Percentiles rank a stretch among this genome's conserved stretches.
phyloP scores from a whole-genome alignment of 768 basidiomycete genomes.

The Tephrocybe sp. region DNA sequence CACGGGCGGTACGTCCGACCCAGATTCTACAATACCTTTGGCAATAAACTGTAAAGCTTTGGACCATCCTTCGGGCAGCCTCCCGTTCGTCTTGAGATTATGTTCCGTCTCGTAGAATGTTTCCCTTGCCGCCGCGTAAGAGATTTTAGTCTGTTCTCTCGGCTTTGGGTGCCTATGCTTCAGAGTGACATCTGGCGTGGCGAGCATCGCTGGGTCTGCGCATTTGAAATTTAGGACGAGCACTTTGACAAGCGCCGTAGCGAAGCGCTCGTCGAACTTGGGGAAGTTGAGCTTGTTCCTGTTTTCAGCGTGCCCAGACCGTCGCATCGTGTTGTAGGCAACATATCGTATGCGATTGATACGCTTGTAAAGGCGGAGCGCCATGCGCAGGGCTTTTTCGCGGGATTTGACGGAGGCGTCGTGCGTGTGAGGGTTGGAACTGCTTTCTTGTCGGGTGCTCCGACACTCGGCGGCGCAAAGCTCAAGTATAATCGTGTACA shows the following conservation, averaged over 20 bases:
- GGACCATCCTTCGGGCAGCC: constrained; percentile 12
- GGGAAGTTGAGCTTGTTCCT: constrained; percentile 28
- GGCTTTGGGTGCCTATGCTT: neutral
- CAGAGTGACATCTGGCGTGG: neutral
- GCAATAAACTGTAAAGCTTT: constrained; percentile 14
- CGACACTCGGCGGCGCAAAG: constrained; percentile 46
- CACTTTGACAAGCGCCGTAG: constrained; percentile 56
- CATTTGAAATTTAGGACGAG: constrained; percentile 18
- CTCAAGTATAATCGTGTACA: constrained; percentile 73
- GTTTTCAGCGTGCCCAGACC: neutral
- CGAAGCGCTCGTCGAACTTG: constrained; percentile 61
- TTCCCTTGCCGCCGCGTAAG: neutral
- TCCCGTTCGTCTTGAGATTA: neutral
- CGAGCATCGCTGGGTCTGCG: neutral
- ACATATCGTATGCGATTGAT: constrained; percentile 3
- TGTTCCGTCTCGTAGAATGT: neutral
- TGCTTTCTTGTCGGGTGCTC: constrained; percentile 11
- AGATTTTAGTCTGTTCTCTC: neutral
- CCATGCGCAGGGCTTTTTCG: constrained; percentile 8
- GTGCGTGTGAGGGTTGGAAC: constrained; percentile 10
- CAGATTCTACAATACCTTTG: constrained; percentile 16
- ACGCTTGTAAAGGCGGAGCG: neutral
- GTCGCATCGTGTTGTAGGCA: neutral
- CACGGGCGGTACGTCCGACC: constrained; percentile 16
- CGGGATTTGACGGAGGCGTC: neutral